Evolutionary conservation across 73 alveolate genomes (phyloP).

Genomic region (Halteria grandinella): DNA sequence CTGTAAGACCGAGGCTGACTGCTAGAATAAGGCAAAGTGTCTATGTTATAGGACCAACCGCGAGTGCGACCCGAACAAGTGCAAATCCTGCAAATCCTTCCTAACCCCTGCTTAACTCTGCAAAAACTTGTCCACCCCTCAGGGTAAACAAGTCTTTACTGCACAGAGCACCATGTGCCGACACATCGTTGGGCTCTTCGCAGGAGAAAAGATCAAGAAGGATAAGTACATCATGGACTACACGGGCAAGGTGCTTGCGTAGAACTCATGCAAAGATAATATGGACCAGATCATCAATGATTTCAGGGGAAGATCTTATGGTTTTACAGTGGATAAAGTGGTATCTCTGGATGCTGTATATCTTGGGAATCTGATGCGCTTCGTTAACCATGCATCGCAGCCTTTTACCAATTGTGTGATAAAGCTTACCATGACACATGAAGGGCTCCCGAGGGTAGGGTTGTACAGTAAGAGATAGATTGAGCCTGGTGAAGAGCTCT

Average conservation of each 20-base stretch:
- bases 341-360: constrained; percentile 57
- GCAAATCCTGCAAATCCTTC: constrained; percentile 31
- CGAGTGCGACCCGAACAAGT: constrained; percentile 44
- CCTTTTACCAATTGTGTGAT: constrained; percentile 37
- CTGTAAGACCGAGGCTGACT: constrained; percentile 27
- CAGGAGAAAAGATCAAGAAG: constrained; percentile 48
- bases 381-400: constrained; percentile 56
- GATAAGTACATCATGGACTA: constrained; percentile 59
- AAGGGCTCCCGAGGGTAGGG: constrained; percentile 57
- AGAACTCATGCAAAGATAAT: constrained; percentile 44
- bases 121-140: constrained; percentile 17
- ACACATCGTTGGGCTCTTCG: constrained; percentile 58
- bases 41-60: constrained; percentile 12
- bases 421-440: constrained; percentile 46
- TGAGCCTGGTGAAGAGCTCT: constrained; percentile 54
- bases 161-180: constrained; percentile 22
- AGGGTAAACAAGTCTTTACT: constrained; percentile 8
- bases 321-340: constrained; percentile 42
- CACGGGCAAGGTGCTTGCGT: constrained; percentile 54
- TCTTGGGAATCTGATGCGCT: constrained; percentile 60
- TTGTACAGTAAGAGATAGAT: constrained; percentile 44
- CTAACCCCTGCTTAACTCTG: not conserved
- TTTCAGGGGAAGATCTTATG: constrained; percentile 55
- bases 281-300: constrained; percentile 50
- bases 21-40: constrained; percentile 13